These are phyloP conservation scores for Leccinum griseonigrum DNA, from an alignment of 1,284 basidiomycete species.

Conservation along the genomic window DNA sequence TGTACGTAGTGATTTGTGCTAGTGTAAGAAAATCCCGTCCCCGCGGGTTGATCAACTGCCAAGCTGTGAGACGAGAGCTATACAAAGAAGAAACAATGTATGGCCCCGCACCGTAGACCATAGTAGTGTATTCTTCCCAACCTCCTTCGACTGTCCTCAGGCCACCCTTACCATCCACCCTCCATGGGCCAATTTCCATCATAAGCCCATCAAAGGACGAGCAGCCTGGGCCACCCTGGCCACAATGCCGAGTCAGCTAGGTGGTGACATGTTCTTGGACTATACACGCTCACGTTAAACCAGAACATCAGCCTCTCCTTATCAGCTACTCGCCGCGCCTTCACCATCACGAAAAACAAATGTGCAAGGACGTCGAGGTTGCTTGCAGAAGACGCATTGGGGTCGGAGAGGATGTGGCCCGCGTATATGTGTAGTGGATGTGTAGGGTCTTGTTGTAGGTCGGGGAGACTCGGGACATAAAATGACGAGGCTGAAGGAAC, in stretches of 20 bases:
- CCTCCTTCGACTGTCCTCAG: slow-evolving; percentile 83
- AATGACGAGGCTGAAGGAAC: slow-evolving; percentile 82
- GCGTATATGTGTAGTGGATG: slow-evolving; percentile 79
- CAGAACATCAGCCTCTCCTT: slow-evolving; percentile 90
- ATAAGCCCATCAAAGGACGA: slow-evolving; percentile 96
- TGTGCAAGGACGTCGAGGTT: slow-evolving; percentile 68
- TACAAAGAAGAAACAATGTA: background rate
- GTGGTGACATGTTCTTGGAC: background rate
- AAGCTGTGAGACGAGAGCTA: slow-evolving; percentile 8
- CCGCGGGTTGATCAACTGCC: slow-evolving; percentile 91
- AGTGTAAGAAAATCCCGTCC: slow-evolving; percentile 91
- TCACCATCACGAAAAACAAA: slow-evolving; percentile 88
- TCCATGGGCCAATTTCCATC: slow-evolving; percentile 97
- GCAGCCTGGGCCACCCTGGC: slow-evolving; percentile 90
- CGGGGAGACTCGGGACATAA: slow-evolving; percentile 77
- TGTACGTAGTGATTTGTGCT: slow-evolving; percentile 85
- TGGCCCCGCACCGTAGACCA: slow-evolving; percentile 77
- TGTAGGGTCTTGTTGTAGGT: slow-evolving; percentile 65
- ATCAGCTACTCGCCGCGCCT: slow-evolving; percentile 85
- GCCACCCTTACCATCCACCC: slow-evolving; percentile 76
- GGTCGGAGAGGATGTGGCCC: slow-evolving; percentile 80
- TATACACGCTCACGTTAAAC: slow-evolving; percentile 76
- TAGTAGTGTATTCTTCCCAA: slow-evolving; percentile 99
- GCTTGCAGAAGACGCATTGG: slow-evolving; percentile 49
- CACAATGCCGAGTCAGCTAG: background rate